Conservation (phyloP, 805 yeast species). For the Candida chauliodis region DNA sequence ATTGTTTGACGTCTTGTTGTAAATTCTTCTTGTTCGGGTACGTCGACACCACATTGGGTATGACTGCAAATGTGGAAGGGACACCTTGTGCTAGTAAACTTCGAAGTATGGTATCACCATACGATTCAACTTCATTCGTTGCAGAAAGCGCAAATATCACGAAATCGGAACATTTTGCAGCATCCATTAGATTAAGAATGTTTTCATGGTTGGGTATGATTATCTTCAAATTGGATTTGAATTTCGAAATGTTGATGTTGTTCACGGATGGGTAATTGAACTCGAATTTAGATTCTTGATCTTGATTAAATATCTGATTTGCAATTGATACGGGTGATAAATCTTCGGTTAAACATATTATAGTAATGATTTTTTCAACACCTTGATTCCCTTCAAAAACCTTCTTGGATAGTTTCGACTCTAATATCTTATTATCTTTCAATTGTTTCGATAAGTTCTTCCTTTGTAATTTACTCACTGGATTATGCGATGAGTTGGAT, state of each 20-base stretch:
- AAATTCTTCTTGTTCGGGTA: slow-evolving; percentile 66
- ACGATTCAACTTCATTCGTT: slow-evolving; percentile 71
- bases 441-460: slow-evolving; percentile 76
- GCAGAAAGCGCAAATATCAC: slow-evolving; percentile 90
- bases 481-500: slow-evolving; percentile 37
- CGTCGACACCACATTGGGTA: slow-evolving; percentile 65
- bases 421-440: slow-evolving; percentile 65
- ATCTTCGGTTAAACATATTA: slow-evolving; percentile 77
- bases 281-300: slow-evolving; percentile 19
- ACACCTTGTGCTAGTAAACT: slow-evolving; percentile 91
- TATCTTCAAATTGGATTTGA: slow-evolving; percentile 71
- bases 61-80: slow-evolving; percentile 73
- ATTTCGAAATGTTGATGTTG: slow-evolving; percentile 54
- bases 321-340: slow-evolving; percentile 55
- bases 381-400: slow-evolving; percentile 78
- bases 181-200: slow-evolving; percentile 71
- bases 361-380: slow-evolving; percentile 78
- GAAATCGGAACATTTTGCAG: slow-evolving; percentile 85
- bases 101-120: slow-evolving; percentile 87
- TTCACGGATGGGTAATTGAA: slow-evolving; percentile 47
- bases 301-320: slow-evolving; percentile 44
- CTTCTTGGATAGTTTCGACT: slow-evolving; percentile 55
- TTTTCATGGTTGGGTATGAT: slow-evolving; percentile 67
- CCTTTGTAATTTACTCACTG: slow-evolving; percentile 55
- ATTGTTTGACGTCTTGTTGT: slow-evolving; percentile 57